Conservation (phyloP, 2,329 filamentous ascomycete genomes). For the Drechmeria coniospora region DNA sequence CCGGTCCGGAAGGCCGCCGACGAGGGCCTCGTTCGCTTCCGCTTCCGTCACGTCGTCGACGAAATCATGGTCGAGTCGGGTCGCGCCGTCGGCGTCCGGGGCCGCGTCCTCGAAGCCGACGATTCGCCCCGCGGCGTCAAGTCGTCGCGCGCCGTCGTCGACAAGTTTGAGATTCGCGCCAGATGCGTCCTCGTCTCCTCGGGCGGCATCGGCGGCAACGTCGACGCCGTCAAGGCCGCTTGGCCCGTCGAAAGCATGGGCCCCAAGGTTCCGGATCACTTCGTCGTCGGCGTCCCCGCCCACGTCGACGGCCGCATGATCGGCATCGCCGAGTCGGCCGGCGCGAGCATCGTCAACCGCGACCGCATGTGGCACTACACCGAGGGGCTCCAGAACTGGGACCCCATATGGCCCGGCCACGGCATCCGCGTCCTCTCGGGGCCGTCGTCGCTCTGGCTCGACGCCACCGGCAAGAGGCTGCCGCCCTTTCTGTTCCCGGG, state of each 20-base stretch:
- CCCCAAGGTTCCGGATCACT: constrained; percentile 35
- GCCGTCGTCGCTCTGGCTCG: constrained; percentile 47
- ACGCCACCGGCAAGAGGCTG: constrained; percentile 41
- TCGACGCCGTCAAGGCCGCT: constrained; percentile 40
- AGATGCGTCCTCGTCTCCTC: constrained; percentile 38
- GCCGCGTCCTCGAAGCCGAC: constrained; percentile 35
- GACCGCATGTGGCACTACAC: constrained; percentile 55
- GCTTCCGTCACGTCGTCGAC: constrained; percentile 41
- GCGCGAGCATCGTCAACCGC: constrained; percentile 41
- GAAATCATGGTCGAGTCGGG: constrained; percentile 38
- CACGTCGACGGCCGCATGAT: constrained; percentile 53
- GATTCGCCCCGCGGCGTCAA: constrained; percentile 34
- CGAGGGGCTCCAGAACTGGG: constrained; percentile 46
- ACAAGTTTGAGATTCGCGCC: constrained; percentile 36
- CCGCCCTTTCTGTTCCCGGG: constrained; percentile 42
- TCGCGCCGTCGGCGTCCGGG: constrained; percentile 35
- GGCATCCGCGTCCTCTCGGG: constrained; percentile 46
- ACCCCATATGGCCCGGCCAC: constrained; percentile 45
- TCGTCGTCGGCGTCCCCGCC: constrained; percentile 45
- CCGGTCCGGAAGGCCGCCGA: constrained; percentile 37
- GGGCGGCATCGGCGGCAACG: constrained; percentile 45
- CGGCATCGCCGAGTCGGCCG: constrained; percentile 34
- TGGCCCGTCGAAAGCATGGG: constrained; percentile 45
- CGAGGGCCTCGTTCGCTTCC: constrained; percentile 38
- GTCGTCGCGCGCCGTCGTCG: constrained; percentile 30